A percentile compares a stretch with the other conserved stretches of the same genome.
Conservation (phyloP, 2,329 filamentous ascomycete genomes). For the Sordariomycetes sp. region DNA sequence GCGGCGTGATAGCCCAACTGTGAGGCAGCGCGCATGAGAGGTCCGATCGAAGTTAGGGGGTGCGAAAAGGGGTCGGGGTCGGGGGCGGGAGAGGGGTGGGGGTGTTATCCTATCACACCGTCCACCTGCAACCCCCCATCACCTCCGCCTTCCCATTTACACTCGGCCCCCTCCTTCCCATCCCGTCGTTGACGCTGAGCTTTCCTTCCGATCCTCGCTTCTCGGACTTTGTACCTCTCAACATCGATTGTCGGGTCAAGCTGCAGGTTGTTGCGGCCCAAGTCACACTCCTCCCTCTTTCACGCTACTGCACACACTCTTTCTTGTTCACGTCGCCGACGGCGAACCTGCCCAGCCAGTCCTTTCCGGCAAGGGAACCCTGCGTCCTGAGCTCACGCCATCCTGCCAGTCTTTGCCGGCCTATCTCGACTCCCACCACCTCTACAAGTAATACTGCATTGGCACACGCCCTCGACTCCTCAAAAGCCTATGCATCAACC, state of each 20-base stretch:
- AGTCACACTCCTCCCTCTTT: neutral
- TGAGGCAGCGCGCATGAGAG: slow-evolving; percentile 1
- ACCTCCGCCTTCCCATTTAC: neutral
- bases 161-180: neutral
- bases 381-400: neutral
- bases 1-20: slow-evolving; percentile 2
- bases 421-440: neutral
- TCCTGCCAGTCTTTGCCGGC: neutral
- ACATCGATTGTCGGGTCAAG: neutral
- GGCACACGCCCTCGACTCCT: neutral
- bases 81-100: neutral
- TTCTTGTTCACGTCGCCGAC: neutral
- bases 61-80: neutral
- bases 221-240: neutral
- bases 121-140: neutral
- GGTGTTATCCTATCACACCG: neutral
- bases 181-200: neutral
- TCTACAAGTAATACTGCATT: too few relatives aligned
- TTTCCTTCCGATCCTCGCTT: neutral
- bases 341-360: neutral
- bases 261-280: neutral
- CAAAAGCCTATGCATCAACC: neutral
- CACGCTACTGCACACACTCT: neutral
- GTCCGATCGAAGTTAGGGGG: neutral
- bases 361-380: slow-evolving; percentile 1